Conservation (phyloP, 1,284 basidiomycete genomes). For the Erythrobasidium hasegawianum region DNA sequence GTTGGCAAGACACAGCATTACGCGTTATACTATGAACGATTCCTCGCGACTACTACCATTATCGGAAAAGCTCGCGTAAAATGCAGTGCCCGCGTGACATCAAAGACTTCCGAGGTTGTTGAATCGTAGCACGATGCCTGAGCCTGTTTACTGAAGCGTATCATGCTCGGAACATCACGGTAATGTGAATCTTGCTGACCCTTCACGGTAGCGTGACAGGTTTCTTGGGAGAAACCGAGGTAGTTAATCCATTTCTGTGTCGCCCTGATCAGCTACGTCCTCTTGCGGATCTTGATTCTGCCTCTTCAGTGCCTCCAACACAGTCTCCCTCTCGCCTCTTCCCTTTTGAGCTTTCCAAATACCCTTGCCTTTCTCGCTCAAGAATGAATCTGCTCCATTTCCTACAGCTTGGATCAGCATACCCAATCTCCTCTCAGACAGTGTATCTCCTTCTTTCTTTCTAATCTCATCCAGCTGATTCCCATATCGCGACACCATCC, state of each 20-base stretch:
- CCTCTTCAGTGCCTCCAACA: conserved; percentile 12
- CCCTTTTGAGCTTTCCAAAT: conserved; percentile 25
- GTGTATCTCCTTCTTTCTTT: conserved; percentile 14
- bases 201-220: too few relatives aligned
- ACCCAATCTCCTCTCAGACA: conserved; percentile 11
- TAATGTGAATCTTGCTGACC: too few relatives aligned
- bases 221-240: too few relatives aligned
- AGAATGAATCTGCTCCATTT: conserved; percentile 15
- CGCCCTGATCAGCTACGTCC: neutral
- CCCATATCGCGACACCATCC: conserved; percentile 21
- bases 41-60: too few relatives aligned
- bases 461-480: conserved; percentile 9
- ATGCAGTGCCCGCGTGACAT: neutral
- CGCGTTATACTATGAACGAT: too few relatives aligned
- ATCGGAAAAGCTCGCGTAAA: neutral
- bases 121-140: too few relatives aligned
- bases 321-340: conserved; percentile 20
- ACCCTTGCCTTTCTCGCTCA: conserved; percentile 7
- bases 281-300: neutral
- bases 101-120: too few relatives aligned
- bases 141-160: too few relatives aligned
- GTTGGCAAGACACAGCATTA: too few relatives aligned
- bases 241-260: neutral
- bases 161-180: too few relatives aligned
- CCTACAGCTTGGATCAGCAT: conserved; percentile 20